Evolutionary conservation across 2,329 filamentous ascomycete genomes (phyloP), one percentile per base, ranked within the genome.

Genomic region (Botrytis deweyae): DNA sequence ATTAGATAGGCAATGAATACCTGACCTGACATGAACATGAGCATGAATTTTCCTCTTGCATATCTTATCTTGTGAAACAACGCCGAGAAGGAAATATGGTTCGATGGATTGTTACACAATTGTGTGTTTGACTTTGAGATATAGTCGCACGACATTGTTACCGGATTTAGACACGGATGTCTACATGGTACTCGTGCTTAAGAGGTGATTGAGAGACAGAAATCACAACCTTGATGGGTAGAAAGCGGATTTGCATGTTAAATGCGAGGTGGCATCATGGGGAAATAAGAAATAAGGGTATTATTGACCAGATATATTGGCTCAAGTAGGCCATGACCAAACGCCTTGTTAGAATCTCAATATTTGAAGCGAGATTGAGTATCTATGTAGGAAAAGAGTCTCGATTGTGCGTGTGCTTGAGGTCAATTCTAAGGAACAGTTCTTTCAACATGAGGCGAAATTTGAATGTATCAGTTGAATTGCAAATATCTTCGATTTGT

Each of bases 1-100:
- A 69, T 61, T 66, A 66, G 72, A 73, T 69, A 49, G 12, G 33
- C 52, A 49, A 69, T 62, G 40, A 62, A 52, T 25, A 69, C 22
- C 55, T 49, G n/a, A 58, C 29, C 36, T 22, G 49, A 33, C 38
- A 62, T 61, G n/a, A 61, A 44, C n/a, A 62, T 46, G 20, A 46
- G 38, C 25, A 44, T 20, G 20, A 44, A 25, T n/a, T 33, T 70
- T 70, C n/a, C 33, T 4, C 68, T 36, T 44, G 40, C 55, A 44
- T 61, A 44, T 59, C 40, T 44, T 46, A 36, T 70, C 40, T 62
- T 36, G 68, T 44, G 33, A 20, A 55, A 61, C 29, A 16, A 3
- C 36, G 33, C 42, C 16, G 25, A 42, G 9, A 64, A 18, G n/a
- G 6, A 58, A 58, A 4, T 29, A 42, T 64, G 20, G 42, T 58